Conservation (phyloP, 495 filamentous ascomycete genomes). For the Pyrenopolyporus hunteri region DNA sequence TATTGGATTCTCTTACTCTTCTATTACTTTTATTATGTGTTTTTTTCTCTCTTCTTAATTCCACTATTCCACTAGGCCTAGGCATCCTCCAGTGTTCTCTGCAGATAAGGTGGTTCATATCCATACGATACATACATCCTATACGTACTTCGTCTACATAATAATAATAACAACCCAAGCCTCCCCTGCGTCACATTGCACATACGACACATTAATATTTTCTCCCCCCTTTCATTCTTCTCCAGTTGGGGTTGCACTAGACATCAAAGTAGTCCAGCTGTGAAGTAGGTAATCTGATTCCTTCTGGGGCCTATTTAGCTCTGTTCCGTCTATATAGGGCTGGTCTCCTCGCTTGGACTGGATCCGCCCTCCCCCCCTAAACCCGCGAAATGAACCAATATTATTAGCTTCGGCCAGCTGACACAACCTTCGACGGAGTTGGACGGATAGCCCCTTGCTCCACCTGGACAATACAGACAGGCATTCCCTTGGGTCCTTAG, state of each 20-base stretch:
- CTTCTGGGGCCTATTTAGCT: conserved; percentile 18
- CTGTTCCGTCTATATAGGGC: conserved; percentile 40
- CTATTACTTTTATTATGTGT: conserved; percentile 12
- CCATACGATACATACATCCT: conserved; percentile 6
- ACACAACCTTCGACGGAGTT: conserved; percentile 37
- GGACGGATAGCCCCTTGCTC: conserved; percentile 37
- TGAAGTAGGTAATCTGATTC: conserved; percentile 18
- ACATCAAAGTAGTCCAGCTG: conserved; percentile 21
- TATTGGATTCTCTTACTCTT: conserved; percentile 27
- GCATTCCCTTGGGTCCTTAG: conserved; percentile 38
- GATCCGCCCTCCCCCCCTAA: conserved; percentile 37
- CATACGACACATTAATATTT: conserved; percentile 33
- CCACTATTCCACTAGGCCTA: conserved; percentile 18
- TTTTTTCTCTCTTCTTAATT: neutral
- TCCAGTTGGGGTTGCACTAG: conserved; percentile 33
- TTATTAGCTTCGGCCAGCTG: conserved; percentile 41
- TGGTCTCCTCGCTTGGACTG: conserved; percentile 39
- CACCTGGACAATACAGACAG: conserved; percentile 34
- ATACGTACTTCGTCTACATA: conserved; percentile 33
- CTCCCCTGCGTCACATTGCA: conserved; percentile 43
- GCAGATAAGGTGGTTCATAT: conserved; percentile 24
- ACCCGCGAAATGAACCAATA: conserved; percentile 39
- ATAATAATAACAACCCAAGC: conserved; percentile 28
- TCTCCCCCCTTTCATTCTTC: neutral
- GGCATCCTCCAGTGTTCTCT: conserved; percentile 29